Base-by-base conservation (phyloP, 805 yeast genomes). In the Blastobotrys muscicola region DNA sequence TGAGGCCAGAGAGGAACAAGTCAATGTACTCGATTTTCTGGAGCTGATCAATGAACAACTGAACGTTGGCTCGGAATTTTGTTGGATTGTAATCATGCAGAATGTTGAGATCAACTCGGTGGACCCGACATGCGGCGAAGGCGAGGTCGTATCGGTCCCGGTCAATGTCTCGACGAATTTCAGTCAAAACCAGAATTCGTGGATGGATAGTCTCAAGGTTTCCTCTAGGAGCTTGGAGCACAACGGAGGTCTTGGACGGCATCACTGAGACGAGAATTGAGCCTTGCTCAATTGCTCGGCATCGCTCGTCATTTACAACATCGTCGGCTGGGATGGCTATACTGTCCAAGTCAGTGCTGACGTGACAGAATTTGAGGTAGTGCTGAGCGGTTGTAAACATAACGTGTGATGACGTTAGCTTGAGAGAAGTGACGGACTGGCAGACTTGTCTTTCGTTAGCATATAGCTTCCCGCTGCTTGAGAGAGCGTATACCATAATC, bases 181-280 rank as follows among this genome's bases (percentile, higher is more conserved):
- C 92, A 9, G 84, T 74, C 33, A 92, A 66, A 2, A 90, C 94
- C 82, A 92, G 79, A 38, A 92, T 83, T 60, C 98, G 74, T 10
- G 99, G 98, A 56, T 78, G 80, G 13, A 92, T 83, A 0, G 97
- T 87, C 62, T 92, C 99, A 52, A 92, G 67, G 56, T 92, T 92
- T 48, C 99, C 99, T 60, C 99, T 75, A 46, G 94, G 94, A 3
- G 96, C 96, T 61, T 92, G 96, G 42, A 92, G 68, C 3, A 85
- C 78, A 13, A 94, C 87, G 0, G 89, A 74, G 45, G 87, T 79
- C 44, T 76, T 82, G 0, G 90, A 76, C 1, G 97, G 96, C 55
- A 87, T 81, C 1, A 77, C 76, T 33, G 87, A 70, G 0, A 90
- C 85, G 39, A 92, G 63, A n/a, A 83, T 54, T 0, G 97, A 86